These are phyloP conservation scores for Blastobotrys buckinghamii DNA, from an alignment of 1,139 yeast genomes.

Conservation along the genomic window DNA sequence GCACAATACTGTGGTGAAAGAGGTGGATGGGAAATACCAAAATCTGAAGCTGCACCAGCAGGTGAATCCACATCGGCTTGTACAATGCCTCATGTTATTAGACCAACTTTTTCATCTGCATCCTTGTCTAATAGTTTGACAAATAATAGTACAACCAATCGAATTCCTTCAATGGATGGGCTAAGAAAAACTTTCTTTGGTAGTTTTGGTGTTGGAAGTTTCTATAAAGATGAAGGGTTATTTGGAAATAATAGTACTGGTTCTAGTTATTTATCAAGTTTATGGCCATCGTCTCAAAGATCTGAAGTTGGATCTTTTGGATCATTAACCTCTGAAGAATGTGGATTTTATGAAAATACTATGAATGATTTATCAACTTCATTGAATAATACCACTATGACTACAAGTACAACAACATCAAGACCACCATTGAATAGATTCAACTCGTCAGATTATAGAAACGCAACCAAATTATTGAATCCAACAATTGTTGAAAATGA, in stretches of 20 bases:
- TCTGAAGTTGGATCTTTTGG: slow-evolving; percentile 11
- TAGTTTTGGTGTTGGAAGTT: neutral
- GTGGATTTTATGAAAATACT: slow-evolving; percentile 10
- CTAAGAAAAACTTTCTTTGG: slow-evolving; percentile 12
- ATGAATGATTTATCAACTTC: neutral
- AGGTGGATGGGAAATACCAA: slow-evolving; percentile 28
- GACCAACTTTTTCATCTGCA: slow-evolving; percentile 24
- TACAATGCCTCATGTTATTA: slow-evolving; percentile 26
- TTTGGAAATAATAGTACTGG: slow-evolving; percentile 10
- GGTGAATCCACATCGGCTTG: slow-evolving; percentile 19
- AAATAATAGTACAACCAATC: too few species aligned
- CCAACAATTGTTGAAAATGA: neutral
- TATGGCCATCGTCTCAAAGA: slow-evolving; percentile 10
- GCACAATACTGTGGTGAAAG: slow-evolving; percentile 13
- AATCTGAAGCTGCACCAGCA: slow-evolving; percentile 15
- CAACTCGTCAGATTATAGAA: slow-evolving; percentile 18
- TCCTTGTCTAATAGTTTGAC: slow-evolving; percentile 18
- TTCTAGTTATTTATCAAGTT: slow-evolving; percentile 9
- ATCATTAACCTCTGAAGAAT: slow-evolving; percentile 16
- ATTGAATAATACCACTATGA: neutral
- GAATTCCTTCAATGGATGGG: slow-evolving; percentile 15
- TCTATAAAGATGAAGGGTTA: neutral
- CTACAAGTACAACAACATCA: neutral
- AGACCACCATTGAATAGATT: slow-evolving; percentile 16
- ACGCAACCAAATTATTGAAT: slow-evolving; percentile 15